Evolutionary conservation across 768 basidiomycete species (phyloP), one percentile per base, ranked within the genome.

Genomic region (Daedalea quercina): DNA sequence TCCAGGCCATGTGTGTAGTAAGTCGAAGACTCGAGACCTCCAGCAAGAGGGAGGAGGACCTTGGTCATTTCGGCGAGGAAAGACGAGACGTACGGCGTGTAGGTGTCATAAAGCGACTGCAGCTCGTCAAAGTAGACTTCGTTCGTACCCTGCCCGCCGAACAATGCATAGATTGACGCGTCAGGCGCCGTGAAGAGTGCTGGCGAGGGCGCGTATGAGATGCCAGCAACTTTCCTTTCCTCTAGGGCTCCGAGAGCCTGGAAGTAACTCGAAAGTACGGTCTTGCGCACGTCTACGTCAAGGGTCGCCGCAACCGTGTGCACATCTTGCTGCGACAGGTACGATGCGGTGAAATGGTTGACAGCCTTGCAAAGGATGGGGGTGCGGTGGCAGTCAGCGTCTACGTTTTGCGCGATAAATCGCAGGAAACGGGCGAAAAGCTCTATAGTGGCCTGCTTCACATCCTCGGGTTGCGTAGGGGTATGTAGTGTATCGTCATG

Each of bases 51-150:
- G 41, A 76, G 59, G 62, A 97, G 85, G 61, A 90, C 74, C 17
- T 73, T 63, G 45, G 87, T 82, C 59, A 91, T 70, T 35, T 74
- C 73, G 25, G 73, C 63, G 57, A 96, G 69, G 75, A 93, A 85
- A 17, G 85, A 68, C 15, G 77, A 73, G 57, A 97, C 84, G 65
- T 92, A 95, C 11, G 94, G 87, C 57, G 76, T 81, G 77, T 99
- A 98, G 55, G 82, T 88, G 70, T 96, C 87, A 70, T 90, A 94
- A 48, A 98, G 84, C 47, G 76, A 73, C 72, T 95, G 90, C 19
- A 99, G 79, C 68, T 98, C 96, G 67, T 95, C 90, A 67, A 97
- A 93, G 74, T 98, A 99, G 54, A 95, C 89, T 65, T 98, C 96
- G 70, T 98, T 98, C 54, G 88, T 91, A 53, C 96, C 96, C 70